A percentile compares a stretch with the other conserved stretches of the same genome.
phyloP scores from a whole-genome alignment of 192 early-diverging fungal genomes.

The Bifiguratus adelaidae region DNA sequence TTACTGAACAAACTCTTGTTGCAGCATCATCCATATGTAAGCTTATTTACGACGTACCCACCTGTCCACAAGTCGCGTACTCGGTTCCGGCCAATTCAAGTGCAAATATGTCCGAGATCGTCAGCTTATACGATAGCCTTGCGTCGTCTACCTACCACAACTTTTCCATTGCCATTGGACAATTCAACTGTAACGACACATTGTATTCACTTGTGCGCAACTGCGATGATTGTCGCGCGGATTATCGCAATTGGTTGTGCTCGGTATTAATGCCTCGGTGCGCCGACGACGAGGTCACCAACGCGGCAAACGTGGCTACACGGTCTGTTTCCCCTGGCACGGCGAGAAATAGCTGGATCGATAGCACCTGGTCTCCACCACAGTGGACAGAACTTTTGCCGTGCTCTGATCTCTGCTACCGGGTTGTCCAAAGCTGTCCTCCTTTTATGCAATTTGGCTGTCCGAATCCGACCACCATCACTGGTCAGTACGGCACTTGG shows the following conservation, averaged over 20 bases:
- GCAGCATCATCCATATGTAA: slow-evolving; percentile 30
- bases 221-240: slow-evolving; percentile 36
- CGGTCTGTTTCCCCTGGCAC: slow-evolving; percentile 6
- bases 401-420: slow-evolving; percentile 45
- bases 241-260: slow-evolving; percentile 48
- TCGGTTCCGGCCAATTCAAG: slow-evolving; percentile 27
- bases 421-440: slow-evolving; percentile 45
- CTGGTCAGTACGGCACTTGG: too few relatives aligned
- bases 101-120: too few relatives aligned
- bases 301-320: slow-evolving; percentile 2
- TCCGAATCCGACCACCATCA: slow-evolving; percentile 21
- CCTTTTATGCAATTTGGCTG: slow-evolving; percentile 39
- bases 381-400: slow-evolving; percentile 37
- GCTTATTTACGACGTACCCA: slow-evolving; percentile 31
- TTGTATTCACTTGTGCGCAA: slow-evolving; percentile 43
- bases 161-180: slow-evolving; percentile 28
- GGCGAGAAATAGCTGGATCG: slow-evolving; percentile 25
- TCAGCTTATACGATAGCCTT: slow-evolving; percentile 32
- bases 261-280: slow-evolving; percentile 43
- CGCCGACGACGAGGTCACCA: slow-evolving; percentile 21
- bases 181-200: slow-evolving; percentile 37
- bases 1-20: too few relatives aligned
- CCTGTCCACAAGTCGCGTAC: slow-evolving; percentile 43
- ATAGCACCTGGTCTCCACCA: slow-evolving; percentile 9
- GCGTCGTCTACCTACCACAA: slow-evolving; percentile 23